These are phyloP conservation scores for Exophiala sp. DNA, from an alignment of 2,329 filamentous ascomycete genomes.

Conservation along the genomic window DNA sequence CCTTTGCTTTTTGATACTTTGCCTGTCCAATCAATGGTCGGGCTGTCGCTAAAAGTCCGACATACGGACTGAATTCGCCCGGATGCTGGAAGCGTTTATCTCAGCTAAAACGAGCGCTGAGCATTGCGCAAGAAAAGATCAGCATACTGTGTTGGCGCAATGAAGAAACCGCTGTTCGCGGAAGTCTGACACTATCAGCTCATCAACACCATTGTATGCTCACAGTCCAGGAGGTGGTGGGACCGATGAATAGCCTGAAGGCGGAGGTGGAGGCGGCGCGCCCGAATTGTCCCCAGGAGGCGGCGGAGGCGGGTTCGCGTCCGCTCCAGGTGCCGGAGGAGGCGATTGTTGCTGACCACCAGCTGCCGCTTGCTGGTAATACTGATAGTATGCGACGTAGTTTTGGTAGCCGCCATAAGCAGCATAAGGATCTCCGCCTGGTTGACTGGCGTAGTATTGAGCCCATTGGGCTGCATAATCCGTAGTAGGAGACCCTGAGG, in stretches of 20 bases:
- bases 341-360: slow-evolving; percentile 44
- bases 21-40: slow-evolving; percentile 17
- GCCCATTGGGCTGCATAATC: slow-evolving; percentile 77
- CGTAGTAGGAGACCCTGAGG: slow-evolving; percentile 43
- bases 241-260: slow-evolving; percentile 21
- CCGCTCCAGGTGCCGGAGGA: slow-evolving; percentile 50
- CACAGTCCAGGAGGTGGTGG: slow-evolving; percentile 25
- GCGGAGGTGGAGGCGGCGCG: slow-evolving; percentile 18
- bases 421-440: slow-evolving; percentile 63
- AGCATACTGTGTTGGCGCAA: neutral
- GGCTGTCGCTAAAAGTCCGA: neutral
- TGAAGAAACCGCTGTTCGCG: neutral
- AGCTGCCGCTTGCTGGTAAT: slow-evolving; percentile 64
- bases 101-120: neutral
- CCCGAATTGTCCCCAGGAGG: slow-evolving; percentile 33
- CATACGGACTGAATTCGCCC: neutral
- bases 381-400: slow-evolving; percentile 61
- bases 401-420: slow-evolving; percentile 85
- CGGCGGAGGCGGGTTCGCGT: slow-evolving; percentile 60
- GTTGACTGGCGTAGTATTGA: slow-evolving; percentile 62
- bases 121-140: neutral
- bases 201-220: slow-evolving; percentile 9
- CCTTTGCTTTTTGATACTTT: slow-evolving; percentile 23
- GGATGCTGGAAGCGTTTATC: neutral
- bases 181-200: slow-evolving; percentile 18